Percentiles rank a stretch among this genome's conserved stretches.
Evolutionary conservation across 345 rosid genomes (phyloP).

Genomic region (Melaleuca quinquenervia): DNA sequence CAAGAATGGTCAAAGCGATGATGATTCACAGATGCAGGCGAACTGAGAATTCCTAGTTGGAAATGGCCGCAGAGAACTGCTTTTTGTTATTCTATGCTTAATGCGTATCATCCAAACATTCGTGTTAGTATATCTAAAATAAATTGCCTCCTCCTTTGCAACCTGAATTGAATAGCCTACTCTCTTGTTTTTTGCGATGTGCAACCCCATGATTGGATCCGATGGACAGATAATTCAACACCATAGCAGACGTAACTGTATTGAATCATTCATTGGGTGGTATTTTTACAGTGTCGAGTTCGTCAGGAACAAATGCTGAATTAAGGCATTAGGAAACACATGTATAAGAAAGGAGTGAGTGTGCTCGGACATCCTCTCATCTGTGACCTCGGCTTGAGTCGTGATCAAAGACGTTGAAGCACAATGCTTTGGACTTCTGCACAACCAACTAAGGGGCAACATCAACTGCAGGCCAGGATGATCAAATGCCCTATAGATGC

Average conservation of each 20-base stretch:
- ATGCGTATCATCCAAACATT: not conserved
- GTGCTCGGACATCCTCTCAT: not conserved
- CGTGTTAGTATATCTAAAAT: not conserved
- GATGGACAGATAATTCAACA: not conserved
- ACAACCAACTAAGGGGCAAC: not conserved
- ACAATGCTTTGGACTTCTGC: not conserved
- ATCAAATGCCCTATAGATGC: constrained; percentile 48
- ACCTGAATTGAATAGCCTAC: not conserved
- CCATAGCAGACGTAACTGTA: not conserved
- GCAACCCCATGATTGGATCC: not conserved
- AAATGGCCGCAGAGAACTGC: not conserved
- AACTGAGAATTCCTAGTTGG: not conserved
- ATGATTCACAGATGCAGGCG: not conserved
- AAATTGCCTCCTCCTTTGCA: not conserved
- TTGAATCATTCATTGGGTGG: not conserved
- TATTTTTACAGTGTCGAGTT: not conserved
- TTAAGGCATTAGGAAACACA: not conserved
- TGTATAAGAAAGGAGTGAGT: not conserved
- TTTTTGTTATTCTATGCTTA: not conserved
- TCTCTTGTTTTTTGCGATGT: not conserved
- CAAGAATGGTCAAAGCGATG: not conserved
- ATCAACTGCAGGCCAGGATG: constrained; percentile 10
- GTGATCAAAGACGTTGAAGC: not conserved
- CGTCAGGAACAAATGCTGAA: not conserved
- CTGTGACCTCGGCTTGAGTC: not conserved